These are phyloP conservation scores for Rubus idaeus DNA, from an alignment of 306 rosid genomes.

Conservation along the genomic window DNA sequence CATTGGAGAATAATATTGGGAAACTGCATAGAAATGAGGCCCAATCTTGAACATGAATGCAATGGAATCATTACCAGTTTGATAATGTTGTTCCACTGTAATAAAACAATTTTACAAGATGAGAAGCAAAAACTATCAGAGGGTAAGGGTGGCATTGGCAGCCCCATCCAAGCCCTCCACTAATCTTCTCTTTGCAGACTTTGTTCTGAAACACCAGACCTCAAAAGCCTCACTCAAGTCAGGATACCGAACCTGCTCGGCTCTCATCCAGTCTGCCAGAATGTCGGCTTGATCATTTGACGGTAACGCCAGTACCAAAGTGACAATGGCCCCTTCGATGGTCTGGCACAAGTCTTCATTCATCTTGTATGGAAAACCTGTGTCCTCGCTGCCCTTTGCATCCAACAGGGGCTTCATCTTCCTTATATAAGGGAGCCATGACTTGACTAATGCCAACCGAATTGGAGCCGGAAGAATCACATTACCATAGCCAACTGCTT, in stretches of 20 bases:
- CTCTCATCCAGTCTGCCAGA: conserved; percentile 78
- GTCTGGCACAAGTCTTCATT: conserved; percentile 75
- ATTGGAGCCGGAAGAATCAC: conserved; percentile 72
- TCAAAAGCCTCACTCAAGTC: conserved; percentile 90
- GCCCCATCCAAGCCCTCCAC: conserved; percentile 54
- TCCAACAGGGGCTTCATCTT: conserved; percentile 83
- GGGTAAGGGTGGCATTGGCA: conserved; percentile 36
- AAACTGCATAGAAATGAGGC: conserved; percentile 2
- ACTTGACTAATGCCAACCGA: conserved; percentile 58
- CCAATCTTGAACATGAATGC: conserved; percentile 2
- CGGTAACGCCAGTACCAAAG: conserved; percentile 74
- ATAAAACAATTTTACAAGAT: neutral
- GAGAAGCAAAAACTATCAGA: conserved; percentile 22
- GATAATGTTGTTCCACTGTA: neutral
- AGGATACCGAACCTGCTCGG: conserved; percentile 60
- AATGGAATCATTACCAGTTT: neutral
- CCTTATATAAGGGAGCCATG: conserved; percentile 84
- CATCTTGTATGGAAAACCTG: conserved; percentile 60
- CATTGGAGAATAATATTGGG: neutral
- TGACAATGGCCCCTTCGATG: conserved; percentile 78
- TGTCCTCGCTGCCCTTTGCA: conserved; percentile 49
- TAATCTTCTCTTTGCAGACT: conserved; percentile 86
- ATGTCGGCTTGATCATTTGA: conserved; percentile 92
- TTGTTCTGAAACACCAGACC: conserved; percentile 92
- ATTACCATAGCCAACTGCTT: conserved; percentile 87